Conservation (phyloP, 495 filamentous ascomycete species). For the Mycothermus thermophilus region DNA sequence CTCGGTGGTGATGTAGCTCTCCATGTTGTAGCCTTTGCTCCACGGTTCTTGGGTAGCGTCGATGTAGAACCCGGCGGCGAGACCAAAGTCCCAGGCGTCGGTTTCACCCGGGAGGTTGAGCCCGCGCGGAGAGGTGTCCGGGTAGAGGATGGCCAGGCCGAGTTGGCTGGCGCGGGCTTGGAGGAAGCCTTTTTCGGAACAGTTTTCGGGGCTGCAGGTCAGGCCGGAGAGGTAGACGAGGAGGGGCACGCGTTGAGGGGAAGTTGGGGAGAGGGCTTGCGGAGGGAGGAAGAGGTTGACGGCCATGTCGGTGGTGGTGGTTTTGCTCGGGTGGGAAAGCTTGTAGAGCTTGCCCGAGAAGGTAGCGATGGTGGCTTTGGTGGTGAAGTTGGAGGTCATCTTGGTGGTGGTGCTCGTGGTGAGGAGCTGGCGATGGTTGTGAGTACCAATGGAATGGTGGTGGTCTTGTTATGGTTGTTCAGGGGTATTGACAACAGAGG, state of each 20-base stretch:
- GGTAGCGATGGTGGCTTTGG: constrained; percentile 75
- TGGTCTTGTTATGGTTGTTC: too few relatives aligned
- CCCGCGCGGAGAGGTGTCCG: constrained; percentile 85
- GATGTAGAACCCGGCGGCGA: constrained; percentile 87
- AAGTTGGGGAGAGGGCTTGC: constrained; percentile 28
- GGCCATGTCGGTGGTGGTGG: constrained; percentile 55
- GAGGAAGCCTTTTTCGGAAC: constrained; percentile 93
- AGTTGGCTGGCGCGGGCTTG: constrained; percentile 62
- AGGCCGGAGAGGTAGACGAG: constrained; percentile 91
- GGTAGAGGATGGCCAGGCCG: constrained; percentile 80
- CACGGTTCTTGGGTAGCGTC: constrained; percentile 71
- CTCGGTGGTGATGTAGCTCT: constrained; percentile 74
- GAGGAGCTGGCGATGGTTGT: neutral
- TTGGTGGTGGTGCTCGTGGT: constrained; percentile 7
- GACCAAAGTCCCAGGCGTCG: constrained; percentile 79
- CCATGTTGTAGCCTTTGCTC: constrained; percentile 72
- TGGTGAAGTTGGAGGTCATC: constrained; percentile 76
- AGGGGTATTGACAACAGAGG: too few relatives aligned
- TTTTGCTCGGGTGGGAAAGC: constrained; percentile 65
- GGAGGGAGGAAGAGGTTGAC: constrained; percentile 60
- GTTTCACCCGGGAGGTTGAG: constrained; percentile 66
- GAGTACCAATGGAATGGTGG: too few relatives aligned
- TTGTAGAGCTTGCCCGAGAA: constrained; percentile 95
- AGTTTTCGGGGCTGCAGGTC: constrained; percentile 92
- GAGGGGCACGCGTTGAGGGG: constrained; percentile 53